Evolutionary conservation across 1,139 yeast species (phyloP).

Genomic region (Trichomonascaceae sp.): DNA sequence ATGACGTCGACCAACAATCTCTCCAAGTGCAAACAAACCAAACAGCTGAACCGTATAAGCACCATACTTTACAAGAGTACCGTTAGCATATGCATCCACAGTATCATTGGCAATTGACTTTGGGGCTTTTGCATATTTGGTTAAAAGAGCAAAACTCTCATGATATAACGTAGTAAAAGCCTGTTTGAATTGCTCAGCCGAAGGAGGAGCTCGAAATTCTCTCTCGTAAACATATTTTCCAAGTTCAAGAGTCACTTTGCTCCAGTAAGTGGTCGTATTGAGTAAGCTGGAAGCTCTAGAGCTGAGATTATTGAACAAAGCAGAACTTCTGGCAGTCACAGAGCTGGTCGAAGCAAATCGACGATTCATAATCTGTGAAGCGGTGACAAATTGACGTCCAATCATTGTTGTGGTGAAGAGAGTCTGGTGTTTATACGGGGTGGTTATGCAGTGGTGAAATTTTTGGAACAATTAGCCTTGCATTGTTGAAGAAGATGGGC

Average conservation of each 20-base stretch:
- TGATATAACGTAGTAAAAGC: constrained; percentile 56
- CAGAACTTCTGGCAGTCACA: constrained; percentile 30
- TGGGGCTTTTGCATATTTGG: constrained; percentile 32
- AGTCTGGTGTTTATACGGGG: neutral
- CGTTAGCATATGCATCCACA: constrained; percentile 48
- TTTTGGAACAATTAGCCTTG: neutral
- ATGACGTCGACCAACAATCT: constrained; percentile 92
- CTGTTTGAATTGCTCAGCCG: constrained; percentile 67
- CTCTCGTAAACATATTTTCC: constrained; percentile 85
- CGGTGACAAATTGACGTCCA: constrained; percentile 17
- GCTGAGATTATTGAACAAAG: constrained; percentile 44
- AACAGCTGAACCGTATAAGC: constrained; percentile 77
- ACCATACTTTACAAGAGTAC: constrained; percentile 59
- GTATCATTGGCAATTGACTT: constrained; percentile 20
- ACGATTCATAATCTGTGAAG: constrained; percentile 15
- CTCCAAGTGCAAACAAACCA: constrained; percentile 93
- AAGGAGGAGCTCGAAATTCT: constrained; percentile 93
- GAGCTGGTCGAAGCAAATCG: constrained; percentile 35
- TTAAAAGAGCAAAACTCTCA: constrained; percentile 45
- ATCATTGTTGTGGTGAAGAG: constrained; percentile 13
- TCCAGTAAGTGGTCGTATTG: constrained; percentile 55
- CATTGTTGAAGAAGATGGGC: neutral
- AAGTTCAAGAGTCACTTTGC: constrained; percentile 82
- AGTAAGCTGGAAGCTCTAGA: constrained; percentile 42
- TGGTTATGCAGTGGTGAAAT: constrained; percentile 1